A percentile compares a stretch with the other conserved stretches of the same genome.
These are phyloP conservation scores for Oryza brachyantha DNA, from an alignment of 176 grass and related monocot species.

Conservation along the genomic window DNA sequence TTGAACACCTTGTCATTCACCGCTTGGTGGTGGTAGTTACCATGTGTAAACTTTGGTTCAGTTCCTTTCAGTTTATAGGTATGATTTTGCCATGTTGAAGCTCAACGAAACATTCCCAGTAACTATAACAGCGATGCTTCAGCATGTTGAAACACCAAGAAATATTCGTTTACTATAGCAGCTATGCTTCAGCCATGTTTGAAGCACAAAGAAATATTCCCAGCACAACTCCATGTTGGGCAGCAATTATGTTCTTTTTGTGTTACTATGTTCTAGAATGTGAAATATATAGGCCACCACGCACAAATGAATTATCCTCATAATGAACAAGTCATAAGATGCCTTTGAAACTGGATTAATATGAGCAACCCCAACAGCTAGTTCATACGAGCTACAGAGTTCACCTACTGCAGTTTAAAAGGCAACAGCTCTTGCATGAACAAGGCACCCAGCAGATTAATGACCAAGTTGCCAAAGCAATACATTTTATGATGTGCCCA, in stretches of 20 bases:
- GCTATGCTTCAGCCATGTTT: too few relatives aligned
- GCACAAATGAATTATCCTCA: not conserved
- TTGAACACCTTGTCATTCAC: not conserved
- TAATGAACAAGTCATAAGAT: not conserved
- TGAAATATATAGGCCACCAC: not conserved
- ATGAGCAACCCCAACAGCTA: not conserved
- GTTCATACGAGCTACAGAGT: not conserved
- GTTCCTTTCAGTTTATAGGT: not conserved
- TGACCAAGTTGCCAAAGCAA: not conserved
- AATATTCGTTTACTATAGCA: not conserved
- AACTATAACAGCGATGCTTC: not conserved
- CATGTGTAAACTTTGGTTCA: not conserved
- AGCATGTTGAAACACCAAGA: not conserved
- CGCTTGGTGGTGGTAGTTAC: not conserved
- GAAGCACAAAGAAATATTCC: not conserved
- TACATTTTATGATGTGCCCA: not conserved
- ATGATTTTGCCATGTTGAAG: not conserved
- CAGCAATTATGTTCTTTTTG: not conserved
- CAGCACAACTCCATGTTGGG: not conserved
- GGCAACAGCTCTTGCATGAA: conserved; percentile 1
- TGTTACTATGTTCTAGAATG: not conserved
- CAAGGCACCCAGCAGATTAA: not conserved
- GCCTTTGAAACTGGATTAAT: not conserved
- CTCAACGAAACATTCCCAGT: not conserved
- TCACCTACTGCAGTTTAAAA: not conserved